phyloP scores from a whole-genome alignment of 345 rosid genomes.

The Clausena lansium region DNA sequence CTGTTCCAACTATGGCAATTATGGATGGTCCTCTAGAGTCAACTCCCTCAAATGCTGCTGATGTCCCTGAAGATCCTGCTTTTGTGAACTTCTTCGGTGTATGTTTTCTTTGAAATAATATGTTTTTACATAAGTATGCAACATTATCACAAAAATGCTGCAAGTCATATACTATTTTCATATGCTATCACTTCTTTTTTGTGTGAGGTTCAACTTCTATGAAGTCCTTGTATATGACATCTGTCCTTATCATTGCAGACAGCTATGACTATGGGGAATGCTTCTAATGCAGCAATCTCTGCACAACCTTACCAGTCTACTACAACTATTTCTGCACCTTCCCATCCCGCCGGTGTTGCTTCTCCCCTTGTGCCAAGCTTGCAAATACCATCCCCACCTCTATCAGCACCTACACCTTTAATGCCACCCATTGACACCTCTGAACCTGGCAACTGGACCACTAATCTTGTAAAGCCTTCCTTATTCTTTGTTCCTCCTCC shows the following conservation, averaged over 20 bases:
- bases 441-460: conserved; percentile 34
- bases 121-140: background rate
- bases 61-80: conserved; percentile 73
- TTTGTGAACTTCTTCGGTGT: conserved; percentile 91
- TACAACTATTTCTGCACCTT: conserved; percentile 38
- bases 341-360: conserved; percentile 37
- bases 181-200: too few species aligned
- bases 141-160: background rate
- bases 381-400: conserved; percentile 46
- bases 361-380: conserved; percentile 41
- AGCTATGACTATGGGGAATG: conserved; percentile 52
- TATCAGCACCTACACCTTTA: conserved; percentile 44
- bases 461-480: conserved; percentile 75
- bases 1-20: conserved; percentile 82
- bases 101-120: conserved; percentile 22
- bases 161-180: too few species aligned
- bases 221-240: background rate
- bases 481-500: conserved; percentile 57
- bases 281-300: conserved; percentile 34
- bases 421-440: conserved; percentile 49
- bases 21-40: conserved; percentile 93
- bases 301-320: conserved; percentile 54
- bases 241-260: conserved; percentile 48
- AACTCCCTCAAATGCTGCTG: conserved; percentile 34
- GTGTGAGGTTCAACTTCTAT: background rate